These are phyloP conservation scores for Eucalyptus regnans DNA, from an alignment of 345 rosid species.

Conservation along the genomic window DNA sequence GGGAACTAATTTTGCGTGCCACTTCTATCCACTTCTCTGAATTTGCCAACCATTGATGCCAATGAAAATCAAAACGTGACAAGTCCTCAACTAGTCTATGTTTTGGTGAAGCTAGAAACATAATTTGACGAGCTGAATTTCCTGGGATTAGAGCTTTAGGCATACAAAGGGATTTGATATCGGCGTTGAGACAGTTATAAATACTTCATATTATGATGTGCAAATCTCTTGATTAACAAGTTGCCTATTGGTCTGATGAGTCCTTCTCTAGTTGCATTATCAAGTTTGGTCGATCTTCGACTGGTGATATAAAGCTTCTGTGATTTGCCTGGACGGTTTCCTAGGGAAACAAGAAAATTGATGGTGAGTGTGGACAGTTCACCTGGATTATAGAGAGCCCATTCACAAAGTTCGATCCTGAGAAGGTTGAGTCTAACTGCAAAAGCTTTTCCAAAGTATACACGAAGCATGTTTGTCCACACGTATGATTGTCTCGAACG, in stretches of 20 bases:
- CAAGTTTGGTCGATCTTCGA: not conserved
- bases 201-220: not conserved
- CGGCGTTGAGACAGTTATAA: not conserved
- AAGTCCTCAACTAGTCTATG: not conserved
- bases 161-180: not conserved
- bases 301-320: not conserved
- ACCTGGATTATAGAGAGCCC: not conserved
- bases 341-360: not conserved
- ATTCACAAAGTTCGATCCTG: too few relatives aligned
- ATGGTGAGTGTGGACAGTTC: not conserved
- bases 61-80: not conserved
- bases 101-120: not conserved
- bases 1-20: not conserved
- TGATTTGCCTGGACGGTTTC: not conserved
- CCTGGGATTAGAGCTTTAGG: not conserved
- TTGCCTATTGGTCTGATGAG: not conserved
- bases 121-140: not conserved
- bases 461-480: not conserved
- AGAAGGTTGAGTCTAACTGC: not conserved
- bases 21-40: not conserved
- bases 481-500: not conserved
- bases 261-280: not conserved
- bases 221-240: not conserved
- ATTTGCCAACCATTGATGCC: not conserved
- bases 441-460: not conserved